Base-by-base conservation (phyloP, 768 basidiomycete species). In the Chalciporus pseudorubinellus region DNA sequence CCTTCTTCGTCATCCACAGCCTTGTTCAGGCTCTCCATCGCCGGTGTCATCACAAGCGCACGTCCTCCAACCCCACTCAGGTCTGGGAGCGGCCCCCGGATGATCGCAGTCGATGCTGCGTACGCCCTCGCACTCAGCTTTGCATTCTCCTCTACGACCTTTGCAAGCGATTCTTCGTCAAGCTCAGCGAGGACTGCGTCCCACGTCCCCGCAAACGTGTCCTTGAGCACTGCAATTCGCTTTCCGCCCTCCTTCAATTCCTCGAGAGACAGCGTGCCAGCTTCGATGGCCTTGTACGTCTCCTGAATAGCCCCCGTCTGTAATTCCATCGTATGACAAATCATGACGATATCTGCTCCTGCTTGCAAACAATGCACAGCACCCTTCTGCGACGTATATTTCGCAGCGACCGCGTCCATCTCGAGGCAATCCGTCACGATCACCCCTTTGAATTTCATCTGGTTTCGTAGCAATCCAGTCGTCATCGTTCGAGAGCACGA, bases 361-460 rank as follows among this genome's bases (percentile, higher is more conserved):
- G 87, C 85, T 43, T 71, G 70, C 39, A 88, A 60, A 5, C 80
- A 78, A 52, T 73, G 62, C 16, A 86, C 75, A 0, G 84, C 81
- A 6, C 83, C 85, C 44, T 44, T 67, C 12, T 44, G 44, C 14
- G 62, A 28, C 40, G 57, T 58, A 11, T 74, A 70, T 16, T 70
- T 69, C 24, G 76, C 72, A 1, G 81, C 76, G 14, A 88, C 78
- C 11, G 87, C 85, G 43, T 83, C 83, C 87, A 89, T 88, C 68
- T 88, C 86, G 20, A 89, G 68, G 59, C 87, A 88, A 61, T 88
- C 87, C 1, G 87, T 87, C 24, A 87, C 85, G 19, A 86, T 65
- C 33, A 88, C 77, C 0, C 85, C 85, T 4, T 70, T 44, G 63
- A 77, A 89, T 1, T 71, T 70, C 59, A 88, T 54, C 38, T 78